These are phyloP conservation scores for Suillus tomentosus DNA, from an alignment of 768 basidiomycete species.

Conservation along the genomic window DNA sequence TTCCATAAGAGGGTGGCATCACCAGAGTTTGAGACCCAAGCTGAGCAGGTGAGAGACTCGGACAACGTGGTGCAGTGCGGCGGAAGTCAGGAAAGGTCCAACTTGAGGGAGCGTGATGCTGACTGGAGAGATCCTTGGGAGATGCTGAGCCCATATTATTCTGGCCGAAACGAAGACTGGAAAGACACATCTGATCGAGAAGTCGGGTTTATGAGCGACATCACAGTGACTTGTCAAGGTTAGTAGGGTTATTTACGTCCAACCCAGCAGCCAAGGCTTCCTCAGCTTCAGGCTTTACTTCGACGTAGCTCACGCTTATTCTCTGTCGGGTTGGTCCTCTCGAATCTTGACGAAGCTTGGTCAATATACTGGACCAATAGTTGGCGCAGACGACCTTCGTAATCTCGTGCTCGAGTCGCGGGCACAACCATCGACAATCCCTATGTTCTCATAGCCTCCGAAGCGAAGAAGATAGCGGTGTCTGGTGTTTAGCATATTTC, in stretches of 20 bases:
- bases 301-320: not conserved
- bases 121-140: constrained; percentile 44
- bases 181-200: constrained; percentile 32
- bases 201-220: constrained; percentile 50
- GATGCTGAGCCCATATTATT: constrained; percentile 68
- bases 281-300: not conserved
- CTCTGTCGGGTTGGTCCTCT: not conserved
- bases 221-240: constrained; percentile 16
- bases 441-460: not conserved
- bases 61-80: constrained; percentile 66
- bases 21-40: constrained; percentile 60
- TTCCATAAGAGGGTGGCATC: not conserved
- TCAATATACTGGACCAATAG: not conserved
- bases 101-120: constrained; percentile 41
- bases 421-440: not conserved
- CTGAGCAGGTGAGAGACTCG: constrained; percentile 76
- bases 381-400: not conserved
- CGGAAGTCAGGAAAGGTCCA: constrained; percentile 48
- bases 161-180: constrained; percentile 58
- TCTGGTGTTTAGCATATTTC: not conserved
- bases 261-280: not conserved
- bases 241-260: not conserved
- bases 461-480: not conserved
- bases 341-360: not conserved
- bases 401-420: not conserved